These are phyloP conservation scores for Voacanga thouarsii DNA, from an alignment of 257 asterid genomes.

Conservation along the genomic window DNA sequence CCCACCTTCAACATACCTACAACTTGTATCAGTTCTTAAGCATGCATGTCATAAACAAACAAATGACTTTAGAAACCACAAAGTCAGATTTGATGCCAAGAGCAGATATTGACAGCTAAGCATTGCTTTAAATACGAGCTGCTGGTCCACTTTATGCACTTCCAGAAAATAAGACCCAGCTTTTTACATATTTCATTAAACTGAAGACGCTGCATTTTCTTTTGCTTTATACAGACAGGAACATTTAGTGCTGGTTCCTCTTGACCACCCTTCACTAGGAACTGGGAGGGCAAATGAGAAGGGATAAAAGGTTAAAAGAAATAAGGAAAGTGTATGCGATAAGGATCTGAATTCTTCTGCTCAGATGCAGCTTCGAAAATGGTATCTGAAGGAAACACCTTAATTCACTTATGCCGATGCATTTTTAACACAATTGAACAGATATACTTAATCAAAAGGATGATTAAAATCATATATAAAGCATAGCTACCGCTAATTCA, in stretches of 20 bases:
- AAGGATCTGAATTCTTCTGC: not conserved
- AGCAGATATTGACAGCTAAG: constrained; percentile 9
- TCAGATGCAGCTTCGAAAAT: not conserved
- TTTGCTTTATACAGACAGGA: not conserved
- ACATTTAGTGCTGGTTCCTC: not conserved
- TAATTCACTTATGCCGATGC: not conserved
- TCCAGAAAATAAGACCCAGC: not conserved
- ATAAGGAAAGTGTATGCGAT: not conserved
- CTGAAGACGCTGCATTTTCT: not conserved
- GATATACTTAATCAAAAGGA: not conserved
- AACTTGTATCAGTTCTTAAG: constrained; percentile 23
- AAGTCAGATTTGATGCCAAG: constrained; percentile 4
- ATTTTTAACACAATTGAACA: not conserved
- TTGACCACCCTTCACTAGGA: not conserved
- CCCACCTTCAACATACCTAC: constrained; percentile 96
- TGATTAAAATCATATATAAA: not conserved
- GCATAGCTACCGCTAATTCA: not conserved
- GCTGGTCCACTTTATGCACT: not conserved
- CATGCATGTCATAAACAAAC: constrained; percentile 9
- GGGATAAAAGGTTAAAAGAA: not conserved
- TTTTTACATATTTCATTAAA: not conserved
- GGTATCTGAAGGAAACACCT: not conserved
- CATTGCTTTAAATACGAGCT: not conserved
- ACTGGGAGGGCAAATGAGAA: not conserved
- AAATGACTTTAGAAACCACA: constrained; percentile 17